Conservation (phyloP, 192 early-diverging fungal genomes). For the Funneliformis mosseae region DNA sequence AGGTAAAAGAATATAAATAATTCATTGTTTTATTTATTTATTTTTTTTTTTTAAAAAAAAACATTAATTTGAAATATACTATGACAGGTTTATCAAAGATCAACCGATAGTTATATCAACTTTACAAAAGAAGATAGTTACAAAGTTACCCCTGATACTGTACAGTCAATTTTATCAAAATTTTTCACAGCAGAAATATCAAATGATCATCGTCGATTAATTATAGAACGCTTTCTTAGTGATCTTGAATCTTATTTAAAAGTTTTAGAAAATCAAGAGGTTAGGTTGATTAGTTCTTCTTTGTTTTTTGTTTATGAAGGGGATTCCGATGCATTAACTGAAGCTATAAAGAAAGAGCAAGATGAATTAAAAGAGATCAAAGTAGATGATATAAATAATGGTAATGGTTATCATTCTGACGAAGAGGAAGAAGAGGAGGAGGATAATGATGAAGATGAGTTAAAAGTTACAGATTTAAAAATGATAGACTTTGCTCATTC, state of each 20-base stretch:
- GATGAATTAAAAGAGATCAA: slow-evolving; percentile 12
- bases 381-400: slow-evolving; percentile 28
- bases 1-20: slow-evolving; percentile 44
- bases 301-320: slow-evolving; percentile 85
- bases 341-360: slow-evolving; percentile 51
- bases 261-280: slow-evolving; percentile 52
- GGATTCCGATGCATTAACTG: slow-evolving; percentile 51
- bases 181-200: slow-evolving; percentile 65
- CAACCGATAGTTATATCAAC: slow-evolving; percentile 41
- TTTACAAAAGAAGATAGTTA: slow-evolving; percentile 60
- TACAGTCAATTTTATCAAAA: slow-evolving; percentile 59
- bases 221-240: slow-evolving; percentile 63
- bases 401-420: slow-evolving; percentile 27
- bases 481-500: slow-evolving; percentile 94
- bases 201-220: slow-evolving; percentile 49
- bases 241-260: slow-evolving; percentile 60
- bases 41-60: slow-evolving; percentile 25
- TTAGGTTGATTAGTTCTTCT: slow-evolving; percentile 74
- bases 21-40: neutral
- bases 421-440: slow-evolving; percentile 19
- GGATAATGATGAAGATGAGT: slow-evolving; percentile 36
- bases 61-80: slow-evolving; percentile 4
- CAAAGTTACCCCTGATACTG: slow-evolving; percentile 50
- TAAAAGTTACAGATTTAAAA: slow-evolving; percentile 64
- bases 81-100: slow-evolving; percentile 56